Base-by-base conservation (phyloP, 139 green algal genomes). In the Micractinium sp. region DNA sequence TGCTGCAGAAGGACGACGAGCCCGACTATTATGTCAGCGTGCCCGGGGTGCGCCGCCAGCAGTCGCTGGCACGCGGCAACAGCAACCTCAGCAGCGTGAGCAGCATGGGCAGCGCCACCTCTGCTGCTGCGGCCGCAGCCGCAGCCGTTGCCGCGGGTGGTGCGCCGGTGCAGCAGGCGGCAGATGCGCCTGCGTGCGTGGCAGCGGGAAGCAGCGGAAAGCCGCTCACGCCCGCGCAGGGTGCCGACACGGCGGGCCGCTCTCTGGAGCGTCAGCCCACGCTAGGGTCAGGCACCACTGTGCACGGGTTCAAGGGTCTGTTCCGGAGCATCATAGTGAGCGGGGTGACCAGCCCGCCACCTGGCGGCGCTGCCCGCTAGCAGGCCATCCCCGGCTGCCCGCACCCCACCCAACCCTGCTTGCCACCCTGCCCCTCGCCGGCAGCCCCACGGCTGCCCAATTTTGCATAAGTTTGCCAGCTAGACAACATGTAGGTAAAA, bases 21-120 rank as follows among this genome's bases (percentile, higher is more conserved):
- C 85, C 85, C 7, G 85, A 88, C 66, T 69, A 41, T 5, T 88
- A 88, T 33, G 47, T 88, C 41, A 88, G 85, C 85, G 85, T 88
- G 85, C 85, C 85, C 23, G 85, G 85, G 18, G 47, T 81, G 85
- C 71, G 71, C 0, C 85, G 85, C 29, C 83, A 87, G 67, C 83
- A 87, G 67, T 81, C 83, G 1, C 39, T 87, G 29, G 18, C 78
- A 31, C 53, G 78, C 78, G 47, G 67, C 67, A 47, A 27, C n/a
- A 87, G 82, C 82, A 61, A 27, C 80, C 47, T 35, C 38, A 47
- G 36, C 61, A 85, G 79, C 75, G 18, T 41, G 73, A 14, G 73
- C 69, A 18, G 39, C 73, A 39, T 23, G 13, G 77, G 25, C 39
- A 63, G 39, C 39, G 19, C 22, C 78, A 39, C 78, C 78, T 31